Evolutionary conservation across 2,329 filamentous ascomycete species (phyloP).

Genomic region (Aspergillus piperis): DNA sequence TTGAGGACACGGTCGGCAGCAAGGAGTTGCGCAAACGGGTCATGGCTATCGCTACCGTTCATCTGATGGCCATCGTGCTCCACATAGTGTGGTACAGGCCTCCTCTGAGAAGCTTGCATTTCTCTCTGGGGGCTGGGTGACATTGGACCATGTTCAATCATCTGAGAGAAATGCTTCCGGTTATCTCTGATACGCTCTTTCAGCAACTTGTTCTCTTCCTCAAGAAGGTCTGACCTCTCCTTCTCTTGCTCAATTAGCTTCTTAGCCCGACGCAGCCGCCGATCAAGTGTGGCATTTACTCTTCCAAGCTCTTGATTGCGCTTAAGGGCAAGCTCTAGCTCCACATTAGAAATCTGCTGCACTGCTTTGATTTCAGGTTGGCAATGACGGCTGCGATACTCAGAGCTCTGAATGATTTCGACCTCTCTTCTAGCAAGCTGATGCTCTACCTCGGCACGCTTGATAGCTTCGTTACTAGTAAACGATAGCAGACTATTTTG

Average conservation of each 20-base stretch:
- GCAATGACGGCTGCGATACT: conserved; percentile 67
- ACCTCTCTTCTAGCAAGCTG: conserved; percentile 88
- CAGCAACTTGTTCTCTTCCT: conserved; percentile 74
- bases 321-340: conserved; percentile 62
- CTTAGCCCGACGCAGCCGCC: conserved; percentile 71
- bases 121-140: conserved; percentile 60
- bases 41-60: conserved; percentile 58
- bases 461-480: conserved; percentile 80
- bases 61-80: conserved; percentile 43
- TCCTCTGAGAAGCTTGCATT: conserved; percentile 48
- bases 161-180: conserved; percentile 77
- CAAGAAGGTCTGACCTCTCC: conserved; percentile 68
- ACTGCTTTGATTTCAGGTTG: conserved; percentile 50
- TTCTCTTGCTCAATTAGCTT: conserved; percentile 76
- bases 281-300: conserved; percentile 65
- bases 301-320: conserved; percentile 67
- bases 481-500: conserved; percentile 83
- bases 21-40: conserved; percentile 74
- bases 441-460: conserved; percentile 85
- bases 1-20: conserved; percentile 73
- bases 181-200: conserved; percentile 86
- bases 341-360: conserved; percentile 40
- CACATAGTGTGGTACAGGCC: conserved; percentile 42
- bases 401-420: conserved; percentile 74
- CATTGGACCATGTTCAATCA: conserved; percentile 72